These are phyloP conservation scores for Gautieria morchelliformis DNA, from an alignment of 768 basidiomycete genomes.

Conservation along the genomic window DNA sequence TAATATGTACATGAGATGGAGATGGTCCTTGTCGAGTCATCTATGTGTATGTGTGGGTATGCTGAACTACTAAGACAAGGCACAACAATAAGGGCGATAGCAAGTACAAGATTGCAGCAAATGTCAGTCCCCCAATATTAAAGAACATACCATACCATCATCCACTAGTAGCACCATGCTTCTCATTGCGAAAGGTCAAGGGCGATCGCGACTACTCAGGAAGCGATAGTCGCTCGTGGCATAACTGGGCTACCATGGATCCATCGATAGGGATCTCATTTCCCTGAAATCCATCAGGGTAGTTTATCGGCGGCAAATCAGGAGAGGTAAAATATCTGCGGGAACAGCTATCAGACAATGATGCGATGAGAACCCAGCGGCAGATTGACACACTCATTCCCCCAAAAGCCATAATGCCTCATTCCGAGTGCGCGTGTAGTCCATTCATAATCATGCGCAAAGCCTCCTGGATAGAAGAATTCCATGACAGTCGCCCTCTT, in stretches of 20 bases:
- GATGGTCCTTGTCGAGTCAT: too few relatives aligned
- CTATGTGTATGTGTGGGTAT: too few relatives aligned
- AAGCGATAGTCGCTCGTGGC: slow-evolving; percentile 47
- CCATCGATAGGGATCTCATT: slow-evolving; percentile 81
- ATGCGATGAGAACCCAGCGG: neutral
- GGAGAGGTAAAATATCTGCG: slow-evolving; percentile 66
- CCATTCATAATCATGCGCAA: slow-evolving; percentile 80
- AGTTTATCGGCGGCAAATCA: slow-evolving; percentile 52
- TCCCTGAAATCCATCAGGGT: slow-evolving; percentile 82
- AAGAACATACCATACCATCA: too few relatives aligned
- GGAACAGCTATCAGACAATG: neutral
- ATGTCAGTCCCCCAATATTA: too few relatives aligned
- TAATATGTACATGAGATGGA: too few relatives aligned
- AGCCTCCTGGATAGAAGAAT: slow-evolving; percentile 79
- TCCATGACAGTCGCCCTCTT: slow-evolving; percentile 83
- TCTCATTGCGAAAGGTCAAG: neutral
- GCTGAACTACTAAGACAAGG: too few relatives aligned
- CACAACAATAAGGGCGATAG: too few relatives aligned
- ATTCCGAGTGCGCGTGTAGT: slow-evolving; percentile 78
- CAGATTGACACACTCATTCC: slow-evolving; percentile 38
- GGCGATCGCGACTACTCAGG: slow-evolving; percentile 17
- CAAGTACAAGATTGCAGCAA: too few relatives aligned
- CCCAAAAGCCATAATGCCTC: slow-evolving; percentile 81
- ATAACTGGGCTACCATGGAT: slow-evolving; percentile 50
- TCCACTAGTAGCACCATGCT: neutral